Base-by-base conservation (phyloP, 176 grass and related monocot genomes). In the Carex kokanica region DNA sequence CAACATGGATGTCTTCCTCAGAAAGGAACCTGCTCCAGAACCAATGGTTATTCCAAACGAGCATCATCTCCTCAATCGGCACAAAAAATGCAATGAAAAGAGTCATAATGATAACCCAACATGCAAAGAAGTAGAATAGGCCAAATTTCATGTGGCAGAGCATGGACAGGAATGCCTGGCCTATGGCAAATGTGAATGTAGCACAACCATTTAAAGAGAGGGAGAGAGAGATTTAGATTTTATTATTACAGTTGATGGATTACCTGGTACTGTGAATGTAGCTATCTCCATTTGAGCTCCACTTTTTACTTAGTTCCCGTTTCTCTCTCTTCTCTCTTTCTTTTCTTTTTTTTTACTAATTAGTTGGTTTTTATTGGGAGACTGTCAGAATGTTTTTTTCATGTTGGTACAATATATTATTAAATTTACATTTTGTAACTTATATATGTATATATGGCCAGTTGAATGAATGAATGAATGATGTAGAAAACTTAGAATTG, bases 41-140 rank as follows among this genome's bases (percentile, higher is more conserved):
- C 80, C 80, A 82, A 5, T 82, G 80, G 23, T 51, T 62, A 61
- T n/a, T 82, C 80, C 80, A 82, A 49, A 82, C 32, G 1, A 82
- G 17, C 40, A 66, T 49, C 80, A 82, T 82, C 55, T 82, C 59
- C 38, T 82, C 80, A 27, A 64, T 64, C 13, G 80, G 80, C 41
- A 82, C 80, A 64, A 82, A 82, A 49, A 82, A 82, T 24, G 38
- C 38, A 7, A 82, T 6, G 13, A 82, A 82, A 49, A 82, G 21
- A 10, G 80, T 82, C 80, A 82, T 82, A 18, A 82, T 82, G 9
- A 66, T 51, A 8, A 65, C 59, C 80, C 80, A 82, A 29, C 36
- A 60, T 2, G 13, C 60, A 14, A 82, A 82, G 34, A 82, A 82
- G 14, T 29, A 82, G 38, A 82, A 82, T 1, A 82, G 56, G 14